phyloP scores from a whole-genome alignment of 768 basidiomycete genomes.

The Boletus subcaerulescens region DNA sequence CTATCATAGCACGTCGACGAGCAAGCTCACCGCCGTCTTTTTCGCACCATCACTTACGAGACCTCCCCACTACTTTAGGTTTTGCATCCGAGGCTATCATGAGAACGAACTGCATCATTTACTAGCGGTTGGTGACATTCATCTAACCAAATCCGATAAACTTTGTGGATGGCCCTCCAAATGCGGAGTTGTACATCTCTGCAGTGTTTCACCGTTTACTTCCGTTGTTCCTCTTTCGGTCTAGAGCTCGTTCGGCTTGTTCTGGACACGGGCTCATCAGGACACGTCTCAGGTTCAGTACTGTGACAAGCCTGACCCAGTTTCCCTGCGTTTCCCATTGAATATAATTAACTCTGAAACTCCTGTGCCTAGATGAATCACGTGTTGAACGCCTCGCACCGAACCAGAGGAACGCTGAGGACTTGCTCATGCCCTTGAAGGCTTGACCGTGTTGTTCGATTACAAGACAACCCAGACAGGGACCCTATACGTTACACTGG shows the following conservation, averaged over 20 bases:
- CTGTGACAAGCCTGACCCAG: not conserved
- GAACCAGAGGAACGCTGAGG: not conserved
- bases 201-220: not conserved
- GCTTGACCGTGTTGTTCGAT: constrained; percentile 4
- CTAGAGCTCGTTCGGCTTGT: not conserved
- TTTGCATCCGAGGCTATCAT: constrained; percentile 17
- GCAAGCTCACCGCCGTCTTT: not conserved
- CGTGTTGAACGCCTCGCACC: not conserved
- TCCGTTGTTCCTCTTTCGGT: not conserved
- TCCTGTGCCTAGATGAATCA: constrained; percentile 7
- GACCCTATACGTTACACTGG: not conserved
- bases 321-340: not conserved
- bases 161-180: not conserved
- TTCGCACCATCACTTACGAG: constrained; percentile 18
- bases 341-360: not conserved
- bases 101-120: constrained; percentile 15
- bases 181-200: constrained; percentile 4
- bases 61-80: constrained; percentile 15
- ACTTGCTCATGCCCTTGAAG: not conserved
- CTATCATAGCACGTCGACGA: not conserved
- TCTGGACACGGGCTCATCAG: not conserved
- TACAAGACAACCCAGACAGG: not conserved
- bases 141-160: constrained; percentile 22
- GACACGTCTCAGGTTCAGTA: not conserved
- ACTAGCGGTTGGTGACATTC: not conserved